These are phyloP conservation scores for Shiraia bambusicola DNA, from an alignment of 2,329 filamentous ascomycete genomes.

Conservation along the genomic window DNA sequence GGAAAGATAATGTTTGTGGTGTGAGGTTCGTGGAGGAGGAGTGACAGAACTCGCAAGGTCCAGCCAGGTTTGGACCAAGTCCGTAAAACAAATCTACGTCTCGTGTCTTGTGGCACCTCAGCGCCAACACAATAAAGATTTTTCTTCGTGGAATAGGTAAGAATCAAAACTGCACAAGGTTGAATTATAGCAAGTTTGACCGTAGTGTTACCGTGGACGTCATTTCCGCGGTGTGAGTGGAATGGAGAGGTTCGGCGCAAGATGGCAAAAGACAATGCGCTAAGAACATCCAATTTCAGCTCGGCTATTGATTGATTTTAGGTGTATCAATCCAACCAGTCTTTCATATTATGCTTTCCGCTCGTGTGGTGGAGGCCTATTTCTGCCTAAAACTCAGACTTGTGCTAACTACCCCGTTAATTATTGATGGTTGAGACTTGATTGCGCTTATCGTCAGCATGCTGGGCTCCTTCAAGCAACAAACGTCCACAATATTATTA, in stretches of 20 bases:
- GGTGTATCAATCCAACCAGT: constrained; percentile 26
- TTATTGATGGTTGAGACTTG: too few species aligned
- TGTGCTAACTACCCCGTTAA: too few species aligned
- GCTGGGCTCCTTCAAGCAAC: too few species aligned
- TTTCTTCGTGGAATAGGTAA: constrained; percentile 10
- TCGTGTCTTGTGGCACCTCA: constrained; percentile 41
- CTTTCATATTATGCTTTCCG: constrained; percentile 6
- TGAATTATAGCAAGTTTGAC: constrained; percentile 10
- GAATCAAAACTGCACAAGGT: constrained; percentile 15
- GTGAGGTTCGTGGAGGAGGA: constrained; percentile 33
- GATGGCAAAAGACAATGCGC: constrained; percentile 30
- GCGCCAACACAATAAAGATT: constrained; percentile 17
- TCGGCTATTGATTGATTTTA: constrained; percentile 36
- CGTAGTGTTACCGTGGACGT: constrained; percentile 17
- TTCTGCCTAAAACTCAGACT: too few species aligned
- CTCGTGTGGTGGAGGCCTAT: too few species aligned
- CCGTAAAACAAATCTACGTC: constrained; percentile 36
- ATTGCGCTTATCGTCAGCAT: too few species aligned
- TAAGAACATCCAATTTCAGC: constrained; percentile 42
- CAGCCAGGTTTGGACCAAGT: constrained; percentile 30
- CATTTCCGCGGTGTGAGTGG: constrained; percentile 27
- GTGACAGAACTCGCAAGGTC: constrained; percentile 8
- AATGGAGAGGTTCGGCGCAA: constrained; percentile 31
- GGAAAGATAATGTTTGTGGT: constrained; percentile 18
- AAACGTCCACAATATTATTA: too few species aligned